A percentile compares a stretch with the other conserved stretches of the same genome.
Conservation (phyloP, 805 yeast species). For the Candida schatavii region DNA sequence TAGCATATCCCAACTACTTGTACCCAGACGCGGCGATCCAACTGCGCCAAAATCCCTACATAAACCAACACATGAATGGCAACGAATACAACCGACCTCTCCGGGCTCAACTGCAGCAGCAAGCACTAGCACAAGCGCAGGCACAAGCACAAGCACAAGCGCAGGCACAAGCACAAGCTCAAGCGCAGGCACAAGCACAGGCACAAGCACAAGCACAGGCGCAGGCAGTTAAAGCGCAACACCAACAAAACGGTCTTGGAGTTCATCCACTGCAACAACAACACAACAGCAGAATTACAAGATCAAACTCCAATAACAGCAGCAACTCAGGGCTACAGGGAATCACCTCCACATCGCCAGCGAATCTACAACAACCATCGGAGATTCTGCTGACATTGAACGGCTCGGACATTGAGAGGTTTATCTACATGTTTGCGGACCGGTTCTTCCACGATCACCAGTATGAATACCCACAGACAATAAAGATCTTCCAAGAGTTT, state of each 20-base stretch:
- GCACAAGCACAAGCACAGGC: constrained; percentile 9
- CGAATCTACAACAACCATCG: not conserved
- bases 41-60: constrained; percentile 7
- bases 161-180: constrained; percentile 13
- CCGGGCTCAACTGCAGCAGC: constrained; percentile 14
- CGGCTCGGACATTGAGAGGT: constrained; percentile 37
- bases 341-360: constrained; percentile 1
- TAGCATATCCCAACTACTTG: constrained; percentile 1
- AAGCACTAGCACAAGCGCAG: constrained; percentile 12
- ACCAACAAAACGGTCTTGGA: constrained; percentile 3
- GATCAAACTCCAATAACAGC: constrained; percentile 6
- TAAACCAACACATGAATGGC: not conserved
- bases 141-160: constrained; percentile 13
- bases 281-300: constrained; percentile 7
- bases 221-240: constrained; percentile 6
- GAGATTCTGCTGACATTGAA: constrained; percentile 12
- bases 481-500: constrained; percentile 42
- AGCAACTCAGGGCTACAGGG: constrained; percentile 6
- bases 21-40: not conserved
- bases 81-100: constrained; percentile 21
- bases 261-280: constrained; percentile 9
- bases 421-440: constrained; percentile 41
- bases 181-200: constrained; percentile 9
- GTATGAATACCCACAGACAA: constrained; percentile 42
- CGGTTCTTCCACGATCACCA: constrained; percentile 39